phyloP scores from a whole-genome alignment of 164 flowering plant genomes.

The Piper betle region DNA sequence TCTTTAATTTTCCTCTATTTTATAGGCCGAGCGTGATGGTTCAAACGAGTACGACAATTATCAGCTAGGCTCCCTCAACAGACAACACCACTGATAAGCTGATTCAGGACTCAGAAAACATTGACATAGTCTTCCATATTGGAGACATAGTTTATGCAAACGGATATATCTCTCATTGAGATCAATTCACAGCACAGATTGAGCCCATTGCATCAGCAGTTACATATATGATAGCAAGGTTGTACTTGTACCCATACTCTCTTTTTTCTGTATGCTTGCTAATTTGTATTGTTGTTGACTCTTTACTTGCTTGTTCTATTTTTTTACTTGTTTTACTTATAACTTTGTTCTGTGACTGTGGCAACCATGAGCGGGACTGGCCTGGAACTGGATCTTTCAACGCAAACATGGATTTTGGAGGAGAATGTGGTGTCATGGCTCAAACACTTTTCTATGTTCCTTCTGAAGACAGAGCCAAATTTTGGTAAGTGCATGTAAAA shows the following conservation, averaged over 20 bases:
- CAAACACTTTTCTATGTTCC: conserved; percentile 83
- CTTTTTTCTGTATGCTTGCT: background rate
- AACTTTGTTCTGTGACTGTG: conserved; percentile 37
- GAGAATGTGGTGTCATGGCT: conserved; percentile 81
- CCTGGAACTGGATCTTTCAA: conserved; percentile 79
- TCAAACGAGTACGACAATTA: conserved; percentile 22
- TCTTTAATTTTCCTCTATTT: conserved; percentile 7
- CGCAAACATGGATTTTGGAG: conserved; percentile 53
- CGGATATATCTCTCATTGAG: conserved; percentile 43
- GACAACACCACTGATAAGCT: conserved; percentile 22
- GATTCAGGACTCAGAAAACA: conserved; percentile 20
- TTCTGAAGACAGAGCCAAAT: conserved; percentile 76
- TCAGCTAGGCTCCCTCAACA: conserved; percentile 29
- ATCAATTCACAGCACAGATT: conserved; percentile 34
- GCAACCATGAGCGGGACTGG: conserved; percentile 93
- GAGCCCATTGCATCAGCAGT: conserved; percentile 36
- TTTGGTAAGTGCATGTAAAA: conserved; percentile 39
- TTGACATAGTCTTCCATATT: conserved; percentile 32
- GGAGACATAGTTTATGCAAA: conserved; percentile 36
- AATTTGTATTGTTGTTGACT: conserved; percentile 12
- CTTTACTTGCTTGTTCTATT: too few species aligned
- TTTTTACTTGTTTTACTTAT: background rate
- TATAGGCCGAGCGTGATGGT: conserved; percentile 26
- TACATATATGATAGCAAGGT: conserved; percentile 32
- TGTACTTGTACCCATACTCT: conserved; percentile 2